Conservation (phyloP, 495 filamentous ascomycete species). For the Delitschia confertaspora region DNA sequence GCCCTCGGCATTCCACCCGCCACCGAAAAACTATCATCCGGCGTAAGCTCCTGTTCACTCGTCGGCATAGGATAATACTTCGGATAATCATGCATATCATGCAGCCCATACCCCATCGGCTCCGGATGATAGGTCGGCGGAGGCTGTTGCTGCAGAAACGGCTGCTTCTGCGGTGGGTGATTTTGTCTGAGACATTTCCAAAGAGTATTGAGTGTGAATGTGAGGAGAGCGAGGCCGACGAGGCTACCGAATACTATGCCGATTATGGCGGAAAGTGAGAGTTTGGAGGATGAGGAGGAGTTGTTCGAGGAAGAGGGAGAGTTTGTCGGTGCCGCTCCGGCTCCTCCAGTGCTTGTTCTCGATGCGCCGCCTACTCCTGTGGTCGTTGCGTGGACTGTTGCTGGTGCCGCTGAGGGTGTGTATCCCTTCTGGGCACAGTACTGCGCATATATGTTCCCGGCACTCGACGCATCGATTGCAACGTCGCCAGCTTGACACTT, state of each 20-base stretch:
- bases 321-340: neutral
- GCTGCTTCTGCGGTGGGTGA: neutral
- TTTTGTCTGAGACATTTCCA: neutral
- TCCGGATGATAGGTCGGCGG: too few relatives aligned
- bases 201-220: too few relatives aligned
- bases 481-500: constrained; percentile 1
- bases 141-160: too few relatives aligned
- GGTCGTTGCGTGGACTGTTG: neutral
- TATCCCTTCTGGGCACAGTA: constrained; percentile 10
- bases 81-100: too few relatives aligned
- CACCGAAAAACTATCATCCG: too few relatives aligned
- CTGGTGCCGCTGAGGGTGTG: neutral
- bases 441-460: constrained; percentile 5
- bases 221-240: neutral
- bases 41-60: too few relatives aligned
- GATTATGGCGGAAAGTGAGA: neutral
- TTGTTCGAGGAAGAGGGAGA: neutral
- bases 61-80: too few relatives aligned
- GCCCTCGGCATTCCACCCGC: too few relatives aligned
- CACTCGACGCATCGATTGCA: constrained; percentile 6
- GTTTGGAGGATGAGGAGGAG: neutral
- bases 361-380: neutral
- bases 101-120: too few relatives aligned
- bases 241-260: constrained; percentile 5
- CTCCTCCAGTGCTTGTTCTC: neutral